A percentile compares a stretch with the other conserved stretches of the same genome.
phyloP scores from a whole-genome alignment of 2,329 filamentous ascomycete species.

The Pseudogymnoascus sp. region DNA sequence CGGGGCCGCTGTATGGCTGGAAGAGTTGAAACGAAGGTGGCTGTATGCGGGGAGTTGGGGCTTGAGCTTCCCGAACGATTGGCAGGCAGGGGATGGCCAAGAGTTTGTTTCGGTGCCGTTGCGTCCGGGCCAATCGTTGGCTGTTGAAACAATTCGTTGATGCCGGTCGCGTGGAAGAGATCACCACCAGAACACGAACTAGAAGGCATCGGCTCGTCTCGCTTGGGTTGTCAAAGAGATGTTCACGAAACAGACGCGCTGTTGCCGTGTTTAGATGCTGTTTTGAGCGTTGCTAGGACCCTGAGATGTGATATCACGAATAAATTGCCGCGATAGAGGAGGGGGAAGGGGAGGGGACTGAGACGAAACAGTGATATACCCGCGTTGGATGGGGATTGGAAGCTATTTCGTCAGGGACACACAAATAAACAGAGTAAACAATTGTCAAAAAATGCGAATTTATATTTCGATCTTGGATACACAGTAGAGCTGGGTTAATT shows the following conservation, averaged over 20 bases:
- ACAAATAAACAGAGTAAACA: neutral
- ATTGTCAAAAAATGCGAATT: neutral
- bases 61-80: neutral
- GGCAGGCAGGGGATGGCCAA: neutral
- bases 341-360: neutral
- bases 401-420: neutral
- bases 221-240: neutral
- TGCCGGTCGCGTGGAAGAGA: neutral
- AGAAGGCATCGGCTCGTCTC: slow-evolving; percentile 2
- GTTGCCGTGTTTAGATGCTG: slow-evolving; percentile 1
- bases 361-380: neutral
- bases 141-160: slow-evolving; percentile 3
- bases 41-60: neutral
- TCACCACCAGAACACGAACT: neutral
- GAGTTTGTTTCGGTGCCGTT: neutral
- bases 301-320: neutral
- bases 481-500: neutral
- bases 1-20: neutral
- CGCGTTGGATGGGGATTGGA: neutral
- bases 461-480: neutral
- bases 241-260: slow-evolving; percentile 10
- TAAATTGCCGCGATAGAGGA: neutral
- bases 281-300: neutral
- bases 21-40: slow-evolving; percentile 10
- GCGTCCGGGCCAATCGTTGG: slow-evolving; percentile 5